Conservation (phyloP, 2,329 filamentous ascomycete genomes). For the Diplodia scrobiculata region DNA sequence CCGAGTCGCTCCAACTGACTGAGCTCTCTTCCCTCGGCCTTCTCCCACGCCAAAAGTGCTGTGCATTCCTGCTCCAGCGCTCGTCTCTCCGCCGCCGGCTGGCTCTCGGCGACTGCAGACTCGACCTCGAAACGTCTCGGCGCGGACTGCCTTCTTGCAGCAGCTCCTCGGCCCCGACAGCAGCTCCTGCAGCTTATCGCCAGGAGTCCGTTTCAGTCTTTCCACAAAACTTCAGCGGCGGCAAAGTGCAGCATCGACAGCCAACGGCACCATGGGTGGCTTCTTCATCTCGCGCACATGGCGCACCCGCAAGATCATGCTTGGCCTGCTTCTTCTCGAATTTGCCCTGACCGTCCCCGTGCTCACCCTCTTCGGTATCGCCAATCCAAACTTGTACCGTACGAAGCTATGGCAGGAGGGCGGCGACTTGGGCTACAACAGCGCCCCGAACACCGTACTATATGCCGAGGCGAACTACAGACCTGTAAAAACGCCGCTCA, state of each 20-base stretch:
- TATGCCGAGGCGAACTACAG: constrained; percentile 74
- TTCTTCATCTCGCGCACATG: constrained; percentile 60
- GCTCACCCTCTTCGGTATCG: constrained; percentile 71
- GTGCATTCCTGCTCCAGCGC: background rate
- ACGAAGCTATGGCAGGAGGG: constrained; percentile 74
- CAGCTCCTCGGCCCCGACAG: constrained; percentile 4
- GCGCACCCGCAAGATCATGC: constrained; percentile 55
- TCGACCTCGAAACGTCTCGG: background rate
- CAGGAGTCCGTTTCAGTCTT: constrained; percentile 20
- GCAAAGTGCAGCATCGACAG: constrained; percentile 16
- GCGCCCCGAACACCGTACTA: constrained; percentile 67
- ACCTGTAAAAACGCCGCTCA: constrained; percentile 63
- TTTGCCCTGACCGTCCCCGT: constrained; percentile 65
- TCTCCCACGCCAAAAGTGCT: background rate
- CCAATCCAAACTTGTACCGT: constrained; percentile 72
- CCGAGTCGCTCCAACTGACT: background rate
- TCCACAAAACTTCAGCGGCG: constrained; percentile 1
- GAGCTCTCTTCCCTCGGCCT: constrained; percentile 7
- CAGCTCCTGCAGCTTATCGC: constrained; percentile 13
- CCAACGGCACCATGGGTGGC: constrained; percentile 29
- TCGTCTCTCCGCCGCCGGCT: constrained; percentile 12
- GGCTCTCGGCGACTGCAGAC: constrained; percentile 7
- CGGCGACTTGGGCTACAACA: constrained; percentile 71
- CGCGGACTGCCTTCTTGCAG: background rate
- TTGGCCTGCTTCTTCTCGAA: constrained; percentile 65